These are phyloP conservation scores for Aspergillus wentii DNA, from an alignment of 495 filamentous ascomycete genomes.

Conservation along the genomic window DNA sequence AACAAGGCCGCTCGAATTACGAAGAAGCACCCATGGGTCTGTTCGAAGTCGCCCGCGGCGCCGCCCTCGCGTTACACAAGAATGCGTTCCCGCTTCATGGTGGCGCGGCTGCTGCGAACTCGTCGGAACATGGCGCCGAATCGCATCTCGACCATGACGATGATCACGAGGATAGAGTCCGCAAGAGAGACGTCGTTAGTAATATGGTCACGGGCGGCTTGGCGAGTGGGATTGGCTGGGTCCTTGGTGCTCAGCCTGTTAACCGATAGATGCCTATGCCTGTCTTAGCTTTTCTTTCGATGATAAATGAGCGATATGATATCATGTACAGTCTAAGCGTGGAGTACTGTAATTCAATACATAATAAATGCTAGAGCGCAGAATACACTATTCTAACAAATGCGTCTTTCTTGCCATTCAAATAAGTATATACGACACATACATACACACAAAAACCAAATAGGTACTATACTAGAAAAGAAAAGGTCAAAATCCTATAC, in stretches of 20 bases:
- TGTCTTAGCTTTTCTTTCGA: background rate
- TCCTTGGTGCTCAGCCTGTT: slow-evolving; percentile 68
- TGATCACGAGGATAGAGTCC: slow-evolving; percentile 43
- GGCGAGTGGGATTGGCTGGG: slow-evolving; percentile 81
- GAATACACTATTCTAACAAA: too few species aligned
- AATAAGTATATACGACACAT: too few species aligned
- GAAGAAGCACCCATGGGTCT: slow-evolving; percentile 90
- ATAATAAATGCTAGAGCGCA: too few species aligned
- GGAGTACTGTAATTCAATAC: too few species aligned
- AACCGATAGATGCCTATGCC: slow-evolving; percentile 15
- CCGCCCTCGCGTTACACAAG: slow-evolving; percentile 67
- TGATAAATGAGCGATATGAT: background rate
- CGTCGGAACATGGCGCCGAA: slow-evolving; percentile 15
- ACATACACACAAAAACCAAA: too few species aligned
- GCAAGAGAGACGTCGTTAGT: slow-evolving; percentile 77
- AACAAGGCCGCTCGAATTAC: slow-evolving; percentile 24
- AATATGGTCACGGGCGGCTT: slow-evolving; percentile 69
- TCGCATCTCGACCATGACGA: slow-evolving; percentile 21
- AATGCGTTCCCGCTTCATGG: slow-evolving; percentile 53
- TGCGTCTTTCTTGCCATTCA: too few species aligned
- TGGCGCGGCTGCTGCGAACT: slow-evolving; percentile 9
- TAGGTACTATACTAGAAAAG: too few species aligned
- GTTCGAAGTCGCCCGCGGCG: slow-evolving; percentile 85
- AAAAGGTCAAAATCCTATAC: too few species aligned
- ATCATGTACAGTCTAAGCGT: background rate